Conservation (phyloP, 2,329 filamentous ascomycete species). For the Xylaria sp. region DNA sequence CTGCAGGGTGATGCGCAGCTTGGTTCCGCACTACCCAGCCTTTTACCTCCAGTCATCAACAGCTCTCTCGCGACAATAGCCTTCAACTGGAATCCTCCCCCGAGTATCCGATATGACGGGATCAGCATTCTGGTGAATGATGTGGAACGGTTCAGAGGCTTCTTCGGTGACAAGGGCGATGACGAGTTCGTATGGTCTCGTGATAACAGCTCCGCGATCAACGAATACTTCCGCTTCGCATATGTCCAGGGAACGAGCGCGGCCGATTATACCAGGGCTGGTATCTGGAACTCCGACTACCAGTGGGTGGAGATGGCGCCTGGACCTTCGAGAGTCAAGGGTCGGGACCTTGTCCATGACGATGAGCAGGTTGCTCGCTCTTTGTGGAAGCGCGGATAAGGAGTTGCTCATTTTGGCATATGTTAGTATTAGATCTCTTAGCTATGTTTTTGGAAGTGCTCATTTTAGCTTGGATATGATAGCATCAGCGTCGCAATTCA, state of each 20-base stretch:
- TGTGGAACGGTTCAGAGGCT: conserved; percentile 81
- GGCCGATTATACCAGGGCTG: conserved; percentile 80
- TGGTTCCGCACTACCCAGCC: conserved; percentile 68
- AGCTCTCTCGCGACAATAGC: conserved; percentile 71
- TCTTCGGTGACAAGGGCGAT: conserved; percentile 67
- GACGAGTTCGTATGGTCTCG: conserved; percentile 69
- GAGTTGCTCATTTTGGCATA: not conserved
- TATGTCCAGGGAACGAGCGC: conserved; percentile 73
- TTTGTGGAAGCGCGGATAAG: conserved; percentile 17
- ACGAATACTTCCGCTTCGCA: conserved; percentile 82
- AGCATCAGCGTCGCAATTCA: not conserved
- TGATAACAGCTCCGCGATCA: conserved; percentile 53
- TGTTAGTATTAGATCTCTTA: not conserved
- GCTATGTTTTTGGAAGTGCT: not conserved
- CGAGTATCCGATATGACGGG: conserved; percentile 71
- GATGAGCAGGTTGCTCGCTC: conserved; percentile 34
- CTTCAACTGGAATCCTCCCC: conserved; percentile 63
- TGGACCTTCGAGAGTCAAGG: conserved; percentile 64
- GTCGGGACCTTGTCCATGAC: conserved; percentile 33
- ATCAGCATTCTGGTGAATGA: conserved; percentile 86
- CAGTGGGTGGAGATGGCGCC: conserved; percentile 73
- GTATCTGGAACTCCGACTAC: conserved; percentile 72
- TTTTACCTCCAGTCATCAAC: conserved; percentile 60
- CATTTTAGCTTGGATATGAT: not conserved
- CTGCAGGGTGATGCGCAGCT: conserved; percentile 75